These are phyloP conservation scores for Mortierella sp. DNA, from an alignment of 371 early-diverging fungal genomes.

Conservation along the genomic window DNA sequence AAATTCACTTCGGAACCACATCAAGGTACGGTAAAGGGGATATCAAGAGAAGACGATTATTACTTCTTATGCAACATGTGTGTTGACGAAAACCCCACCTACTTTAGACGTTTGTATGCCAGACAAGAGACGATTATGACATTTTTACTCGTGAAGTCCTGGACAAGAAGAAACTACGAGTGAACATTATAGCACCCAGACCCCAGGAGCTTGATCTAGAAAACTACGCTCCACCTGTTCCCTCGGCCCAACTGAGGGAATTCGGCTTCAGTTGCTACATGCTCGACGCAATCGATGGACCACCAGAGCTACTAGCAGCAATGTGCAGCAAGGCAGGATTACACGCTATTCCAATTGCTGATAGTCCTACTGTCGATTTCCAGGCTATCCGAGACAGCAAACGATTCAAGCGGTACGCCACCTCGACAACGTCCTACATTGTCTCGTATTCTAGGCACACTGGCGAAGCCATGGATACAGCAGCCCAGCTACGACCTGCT, in stretches of 20 bases:
- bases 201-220: conserved; percentile 46
- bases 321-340: conserved; percentile 70
- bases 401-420: conserved; percentile 36
- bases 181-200: conserved; percentile 69
- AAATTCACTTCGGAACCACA: conserved; percentile 51
- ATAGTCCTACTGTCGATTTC: conserved; percentile 35
- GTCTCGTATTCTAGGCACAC: conserved; percentile 34
- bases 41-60: not conserved
- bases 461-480: conserved; percentile 32
- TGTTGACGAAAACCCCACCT: not conserved
- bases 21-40: conserved; percentile 54
- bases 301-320: conserved; percentile 69
- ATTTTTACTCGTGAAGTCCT: conserved; percentile 68
- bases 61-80: not conserved
- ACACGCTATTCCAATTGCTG: conserved; percentile 64
- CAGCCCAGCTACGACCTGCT: conserved; percentile 27
- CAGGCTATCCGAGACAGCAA: conserved; percentile 26
- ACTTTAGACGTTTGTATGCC: conserved; percentile 79
- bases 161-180: conserved; percentile 66
- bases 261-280: conserved; percentile 81
- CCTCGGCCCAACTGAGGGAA: conserved; percentile 52
- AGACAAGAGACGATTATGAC: conserved; percentile 81
- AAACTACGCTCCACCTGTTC: conserved; percentile 57
- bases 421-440: conserved; percentile 14
- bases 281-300: conserved; percentile 81